phyloP scores from a whole-genome alignment of 2,329 filamentous ascomycete species.

The Lachnellula subtilissima region DNA sequence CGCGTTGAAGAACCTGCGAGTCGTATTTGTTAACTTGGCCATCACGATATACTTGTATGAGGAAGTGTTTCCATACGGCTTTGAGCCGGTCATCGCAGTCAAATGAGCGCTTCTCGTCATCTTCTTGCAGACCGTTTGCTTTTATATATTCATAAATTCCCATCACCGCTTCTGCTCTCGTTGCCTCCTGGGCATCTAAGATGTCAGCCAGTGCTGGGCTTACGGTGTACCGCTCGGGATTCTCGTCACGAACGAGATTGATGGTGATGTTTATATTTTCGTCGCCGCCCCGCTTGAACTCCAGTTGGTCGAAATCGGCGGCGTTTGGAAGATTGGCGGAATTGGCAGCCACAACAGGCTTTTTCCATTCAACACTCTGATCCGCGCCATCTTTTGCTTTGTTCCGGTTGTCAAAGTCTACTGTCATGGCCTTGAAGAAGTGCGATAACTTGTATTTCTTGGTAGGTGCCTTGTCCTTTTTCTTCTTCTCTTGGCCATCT shows the following conservation, averaged over 20 bases:
- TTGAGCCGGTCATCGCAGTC: conserved; percentile 80
- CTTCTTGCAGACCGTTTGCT: conserved; percentile 79
- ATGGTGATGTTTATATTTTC: conserved; percentile 90
- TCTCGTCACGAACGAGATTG: conserved; percentile 78
- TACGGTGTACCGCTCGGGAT: conserved; percentile 76
- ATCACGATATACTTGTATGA: not conserved
- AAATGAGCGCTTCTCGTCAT: conserved; percentile 90
- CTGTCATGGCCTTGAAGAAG: conserved; percentile 75
- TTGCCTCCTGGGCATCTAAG: conserved; percentile 80
- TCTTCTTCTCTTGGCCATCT: conserved; percentile 43
- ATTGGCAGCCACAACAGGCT: conserved; percentile 55
- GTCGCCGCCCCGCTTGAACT: conserved; percentile 87
- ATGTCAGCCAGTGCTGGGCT: conserved; percentile 77
- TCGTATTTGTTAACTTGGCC: conserved; percentile 2
- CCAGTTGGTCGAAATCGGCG: conserved; percentile 82
- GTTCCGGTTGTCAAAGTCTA: conserved; percentile 62
- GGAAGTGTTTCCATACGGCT: conserved; percentile 52
- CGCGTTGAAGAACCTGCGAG: conserved; percentile 63
- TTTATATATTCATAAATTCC: conserved; percentile 95
- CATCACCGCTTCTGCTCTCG: conserved; percentile 81
- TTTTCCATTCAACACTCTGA: conserved; percentile 77
- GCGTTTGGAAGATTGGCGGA: conserved; percentile 50
- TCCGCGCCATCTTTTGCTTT: conserved; percentile 51
- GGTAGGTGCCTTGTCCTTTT: conserved; percentile 33
- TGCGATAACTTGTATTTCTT: conserved; percentile 62